Evolutionary conservation across 2,329 filamentous ascomycete genomes (phyloP).

Genomic region (Fusarium cyanostomum): DNA sequence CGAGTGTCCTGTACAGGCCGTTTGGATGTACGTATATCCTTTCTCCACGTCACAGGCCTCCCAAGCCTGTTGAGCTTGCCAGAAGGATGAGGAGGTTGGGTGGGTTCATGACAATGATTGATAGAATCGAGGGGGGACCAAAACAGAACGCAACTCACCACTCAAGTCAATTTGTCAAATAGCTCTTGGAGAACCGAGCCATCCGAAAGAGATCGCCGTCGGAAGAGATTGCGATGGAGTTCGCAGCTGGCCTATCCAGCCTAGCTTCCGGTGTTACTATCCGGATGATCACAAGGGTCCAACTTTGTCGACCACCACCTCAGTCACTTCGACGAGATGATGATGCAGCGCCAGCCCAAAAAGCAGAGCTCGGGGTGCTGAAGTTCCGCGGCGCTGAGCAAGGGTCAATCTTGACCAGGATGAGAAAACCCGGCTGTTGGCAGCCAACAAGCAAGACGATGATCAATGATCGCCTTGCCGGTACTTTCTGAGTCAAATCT

Average conservation of each 20-base stretch:
- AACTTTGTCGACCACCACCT: constrained; percentile 39
- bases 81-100: not conserved
- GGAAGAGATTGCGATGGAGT: constrained; percentile 38
- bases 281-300: constrained; percentile 30
- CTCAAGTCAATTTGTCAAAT: constrained; percentile 10
- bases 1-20: not conserved
- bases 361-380: constrained; percentile 23
- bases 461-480: constrained; percentile 40
- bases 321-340: constrained; percentile 28
- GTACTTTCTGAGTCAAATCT: constrained; percentile 44
- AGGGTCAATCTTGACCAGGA: constrained; percentile 33
- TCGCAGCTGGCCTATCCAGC: constrained; percentile 18
- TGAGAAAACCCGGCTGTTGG: constrained; percentile 18
- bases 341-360: constrained; percentile 11
- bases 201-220: constrained; percentile 23
- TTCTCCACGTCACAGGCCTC: not conserved
- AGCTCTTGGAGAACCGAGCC: constrained; percentile 18
- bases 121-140: not conserved
- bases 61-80: not conserved
- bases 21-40: constrained; percentile 16
- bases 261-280: constrained; percentile 22
- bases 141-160: constrained; percentile 29
- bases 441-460: constrained; percentile 21
- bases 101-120: not conserved
- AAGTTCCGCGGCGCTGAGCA: constrained; percentile 32